Conservation (phyloP, 1,284 basidiomycete species). For the Marasmius sp. region DNA sequence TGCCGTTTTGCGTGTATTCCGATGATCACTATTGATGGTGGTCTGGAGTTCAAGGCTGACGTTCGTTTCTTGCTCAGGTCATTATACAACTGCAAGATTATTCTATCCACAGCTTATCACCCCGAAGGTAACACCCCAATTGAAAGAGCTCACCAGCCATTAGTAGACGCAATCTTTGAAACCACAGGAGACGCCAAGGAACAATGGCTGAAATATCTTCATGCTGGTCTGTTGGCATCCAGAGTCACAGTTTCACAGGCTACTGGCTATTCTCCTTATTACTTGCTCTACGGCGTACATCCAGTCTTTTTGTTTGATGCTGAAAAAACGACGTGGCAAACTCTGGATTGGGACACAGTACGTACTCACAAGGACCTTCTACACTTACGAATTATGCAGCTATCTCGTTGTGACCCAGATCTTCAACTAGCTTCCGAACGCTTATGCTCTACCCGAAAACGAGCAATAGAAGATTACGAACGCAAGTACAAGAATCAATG, state of each 20-base stretch:
- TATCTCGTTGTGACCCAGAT: too few species aligned
- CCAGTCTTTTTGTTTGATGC: too few species aligned
- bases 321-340: too few species aligned
- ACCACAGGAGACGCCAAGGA: slow-evolving; percentile 15
- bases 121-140: slow-evolving; percentile 30
- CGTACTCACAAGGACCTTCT: too few species aligned
- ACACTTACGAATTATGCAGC: too few species aligned
- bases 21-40: slow-evolving; percentile 25
- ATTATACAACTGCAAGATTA: slow-evolving; percentile 23
- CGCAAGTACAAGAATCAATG: too few species aligned
- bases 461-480: too few species aligned
- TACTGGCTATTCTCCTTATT: too few species aligned
- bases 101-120: slow-evolving; percentile 30
- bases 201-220: slow-evolving; percentile 15
- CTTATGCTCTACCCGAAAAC: too few species aligned
- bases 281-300: too few species aligned
- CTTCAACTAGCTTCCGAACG: too few species aligned
- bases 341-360: too few species aligned
- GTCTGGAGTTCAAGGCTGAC: slow-evolving; percentile 28
- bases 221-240: slow-evolving; percentile 2
- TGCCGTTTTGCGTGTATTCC: slow-evolving; percentile 27
- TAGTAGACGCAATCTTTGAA: slow-evolving; percentile 19
- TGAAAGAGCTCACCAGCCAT: slow-evolving; percentile 17
- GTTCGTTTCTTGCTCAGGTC: slow-evolving; percentile 18
- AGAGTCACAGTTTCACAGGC: slow-evolving; percentile 7